Conservation (phyloP, 2,329 filamentous ascomycete genomes). For the Cladosporium sp. region DNA sequence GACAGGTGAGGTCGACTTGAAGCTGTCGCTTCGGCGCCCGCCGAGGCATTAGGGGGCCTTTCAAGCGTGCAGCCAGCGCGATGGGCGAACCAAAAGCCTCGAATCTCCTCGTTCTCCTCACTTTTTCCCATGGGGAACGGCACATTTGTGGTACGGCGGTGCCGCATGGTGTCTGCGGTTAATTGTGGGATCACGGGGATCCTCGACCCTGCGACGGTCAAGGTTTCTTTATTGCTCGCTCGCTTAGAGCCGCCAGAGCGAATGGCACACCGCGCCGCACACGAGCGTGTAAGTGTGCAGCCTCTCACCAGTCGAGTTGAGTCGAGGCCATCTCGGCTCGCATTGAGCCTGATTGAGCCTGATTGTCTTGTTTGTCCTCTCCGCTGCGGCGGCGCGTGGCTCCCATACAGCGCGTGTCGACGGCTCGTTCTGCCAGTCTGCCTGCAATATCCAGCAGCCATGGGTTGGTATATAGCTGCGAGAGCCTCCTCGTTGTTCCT, state of each 20-base stretch:
- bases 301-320: background rate
- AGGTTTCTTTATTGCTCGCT: constrained; percentile 13
- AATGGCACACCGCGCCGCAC: constrained; percentile 9
- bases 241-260: constrained; percentile 15
- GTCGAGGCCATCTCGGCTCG: constrained; percentile 19
- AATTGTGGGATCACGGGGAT: constrained; percentile 14
- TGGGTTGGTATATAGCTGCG: constrained; percentile 11
- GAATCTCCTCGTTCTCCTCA: constrained; percentile 9
- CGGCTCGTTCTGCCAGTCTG: constrained; percentile 7
- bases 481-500: constrained; percentile 3
- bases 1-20: background rate
- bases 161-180: constrained; percentile 15
- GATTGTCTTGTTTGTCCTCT: constrained; percentile 2
- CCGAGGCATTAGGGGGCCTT: background rate
- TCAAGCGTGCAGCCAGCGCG: background rate
- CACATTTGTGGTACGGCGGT: background rate
- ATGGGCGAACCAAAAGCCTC: background rate
- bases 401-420: constrained; percentile 10
- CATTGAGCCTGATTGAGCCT: constrained; percentile 13
- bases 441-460: background rate
- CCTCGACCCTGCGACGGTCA: background rate
- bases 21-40: background rate
- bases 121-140: constrained; percentile 11
- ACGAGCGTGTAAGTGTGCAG: background rate
- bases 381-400: constrained; percentile 2